Evolutionary conservation across 208 protist genomes (phyloP), one percentile per base, ranked within the genome.

Genomic region (Acanthamoeba sp.): DNA sequence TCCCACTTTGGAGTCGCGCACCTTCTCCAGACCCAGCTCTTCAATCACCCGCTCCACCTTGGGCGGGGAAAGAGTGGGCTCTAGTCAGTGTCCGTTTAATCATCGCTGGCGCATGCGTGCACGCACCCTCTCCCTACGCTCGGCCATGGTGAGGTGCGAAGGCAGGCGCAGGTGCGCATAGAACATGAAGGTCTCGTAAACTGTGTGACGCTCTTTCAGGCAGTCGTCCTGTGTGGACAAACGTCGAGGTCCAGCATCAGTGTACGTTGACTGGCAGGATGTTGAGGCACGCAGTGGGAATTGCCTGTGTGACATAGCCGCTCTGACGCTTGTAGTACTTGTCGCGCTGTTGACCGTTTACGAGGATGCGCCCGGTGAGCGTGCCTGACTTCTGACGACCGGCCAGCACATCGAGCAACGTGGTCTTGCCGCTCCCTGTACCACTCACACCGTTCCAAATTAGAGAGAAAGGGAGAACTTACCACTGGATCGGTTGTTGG

Each of bases 221-320:
- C 78, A 12, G 52, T 96, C 95, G 85, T 96, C 90, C 94, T 96
- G 94, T 76, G 48, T 36, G 9, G 62, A 24, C 42, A 42, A 5
- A 27, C n/a, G 34, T 34, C 12, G 12, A 50, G 18, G 18, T 3
- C 10, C 42, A 48, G 42, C 3, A 48, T n/a, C 42, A 14, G 42
- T 14, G 42, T 48, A 10, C 10, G 42, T 48, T 3, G 42, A 14
- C 42, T 48, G 3, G 42, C 42, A 48, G 7, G 16, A 9, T 16
- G 27, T 0, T 42, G 20, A 7, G 3, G 42, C 71, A 45, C 2
- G 9, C 42, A 85, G 45, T 3, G 14, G 9, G 76, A 42, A 48
- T 50, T n/a, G 24, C 80, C 80, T 88, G 80, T 9, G 22, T n/a
- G 22, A 92, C 87, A 32, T 78, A 92, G 42, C 87, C 87, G 55